These are phyloP conservation scores for Lecanosticta acicola DNA, from an alignment of 2,329 filamentous ascomycete species.

Conservation along the genomic window DNA sequence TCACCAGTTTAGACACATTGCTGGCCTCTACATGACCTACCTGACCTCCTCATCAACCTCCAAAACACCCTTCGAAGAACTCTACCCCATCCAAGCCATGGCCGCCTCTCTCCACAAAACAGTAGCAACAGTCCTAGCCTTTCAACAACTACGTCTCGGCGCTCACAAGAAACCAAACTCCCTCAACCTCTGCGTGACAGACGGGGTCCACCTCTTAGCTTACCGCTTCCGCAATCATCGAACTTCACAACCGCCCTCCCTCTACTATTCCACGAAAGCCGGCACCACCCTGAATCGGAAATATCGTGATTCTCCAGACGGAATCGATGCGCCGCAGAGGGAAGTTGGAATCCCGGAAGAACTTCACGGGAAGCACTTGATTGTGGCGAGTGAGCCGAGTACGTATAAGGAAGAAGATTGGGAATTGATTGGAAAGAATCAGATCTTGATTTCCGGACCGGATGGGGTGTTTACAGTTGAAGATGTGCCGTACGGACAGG, in stretches of 20 bases:
- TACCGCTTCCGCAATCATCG: constrained; percentile 50
- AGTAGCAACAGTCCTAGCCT: constrained; percentile 40
- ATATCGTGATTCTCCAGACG: constrained; percentile 46
- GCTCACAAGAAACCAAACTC: constrained; percentile 41
- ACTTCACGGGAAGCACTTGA: constrained; percentile 47
- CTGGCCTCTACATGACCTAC: constrained; percentile 46
- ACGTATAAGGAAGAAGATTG: constrained; percentile 50
- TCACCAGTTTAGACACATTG: constrained; percentile 31
- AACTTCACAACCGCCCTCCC: constrained; percentile 46
- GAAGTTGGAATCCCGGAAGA: constrained; percentile 33
- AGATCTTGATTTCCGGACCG: constrained; percentile 37
- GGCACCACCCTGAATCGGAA: constrained; percentile 50
- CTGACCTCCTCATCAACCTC: constrained; percentile 32
- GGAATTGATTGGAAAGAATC: constrained; percentile 47
- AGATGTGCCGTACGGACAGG: constrained; percentile 35
- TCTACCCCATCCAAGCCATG: constrained; percentile 42
- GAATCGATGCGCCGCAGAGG: constrained; percentile 38
- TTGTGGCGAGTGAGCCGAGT: constrained; percentile 50
- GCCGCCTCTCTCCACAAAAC: constrained; percentile 39
- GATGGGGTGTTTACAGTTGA: constrained; percentile 37
- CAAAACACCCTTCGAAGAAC: constrained; percentile 28
- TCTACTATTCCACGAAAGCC: constrained; percentile 47
- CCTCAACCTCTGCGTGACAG: constrained; percentile 50
- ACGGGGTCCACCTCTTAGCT: constrained; percentile 46
- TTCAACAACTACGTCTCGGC: constrained; percentile 44